Percentiles rank a stretch among this genome's conserved stretches.
phyloP scores from a whole-genome alignment of 257 asterid genomes.

The Apocynum venetum region DNA sequence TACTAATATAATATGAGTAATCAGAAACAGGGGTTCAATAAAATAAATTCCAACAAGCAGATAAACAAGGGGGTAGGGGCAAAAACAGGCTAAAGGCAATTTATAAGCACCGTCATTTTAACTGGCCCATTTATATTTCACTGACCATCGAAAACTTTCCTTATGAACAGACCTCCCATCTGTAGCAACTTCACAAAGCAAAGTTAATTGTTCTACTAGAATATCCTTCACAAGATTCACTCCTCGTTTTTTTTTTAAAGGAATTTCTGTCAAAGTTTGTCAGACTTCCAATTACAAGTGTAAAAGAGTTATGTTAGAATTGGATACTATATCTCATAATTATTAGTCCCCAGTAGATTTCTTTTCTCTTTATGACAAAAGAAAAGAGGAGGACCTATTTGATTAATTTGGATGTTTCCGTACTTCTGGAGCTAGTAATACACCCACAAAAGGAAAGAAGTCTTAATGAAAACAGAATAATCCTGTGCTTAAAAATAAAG shows the following conservation, averaged over 20 bases:
- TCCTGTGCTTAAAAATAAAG: not conserved
- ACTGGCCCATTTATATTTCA: not conserved
- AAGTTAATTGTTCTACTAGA: not conserved
- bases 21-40: not conserved
- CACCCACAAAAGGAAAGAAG: not conserved
- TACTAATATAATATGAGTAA: not conserved
- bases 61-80: not conserved
- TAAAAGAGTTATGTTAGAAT: not conserved
- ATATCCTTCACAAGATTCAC: not conserved
- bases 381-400: not conserved
- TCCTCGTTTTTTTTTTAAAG: not conserved
- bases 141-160: not conserved
- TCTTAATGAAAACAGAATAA: not conserved
- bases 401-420: not conserved
- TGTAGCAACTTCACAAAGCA: not conserved
- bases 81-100: not conserved
- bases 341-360: not conserved
- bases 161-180: not conserved
- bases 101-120: not conserved
- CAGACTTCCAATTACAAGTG: not conserved
- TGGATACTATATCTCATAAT: not conserved
- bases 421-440: not conserved
- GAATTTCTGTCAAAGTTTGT: not conserved
- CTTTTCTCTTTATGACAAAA: not conserved
- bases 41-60: not conserved